These are phyloP conservation scores for Phallus indusiatus DNA, from an alignment of 768 basidiomycete species.

Conservation along the genomic window DNA sequence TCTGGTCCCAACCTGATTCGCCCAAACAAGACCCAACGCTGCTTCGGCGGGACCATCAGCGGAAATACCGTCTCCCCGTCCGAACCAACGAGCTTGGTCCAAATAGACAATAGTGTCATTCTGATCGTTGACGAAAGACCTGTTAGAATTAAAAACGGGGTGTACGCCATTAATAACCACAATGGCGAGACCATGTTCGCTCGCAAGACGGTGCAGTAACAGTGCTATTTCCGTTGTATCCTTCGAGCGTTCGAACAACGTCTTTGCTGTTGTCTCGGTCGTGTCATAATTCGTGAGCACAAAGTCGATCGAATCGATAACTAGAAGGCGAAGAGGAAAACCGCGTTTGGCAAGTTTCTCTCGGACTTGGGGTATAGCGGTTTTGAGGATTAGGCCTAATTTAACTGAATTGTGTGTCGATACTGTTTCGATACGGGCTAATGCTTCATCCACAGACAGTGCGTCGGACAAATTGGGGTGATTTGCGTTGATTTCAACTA, in stretches of 20 bases:
- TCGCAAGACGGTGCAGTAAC: constrained; percentile 63
- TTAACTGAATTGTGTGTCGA: constrained; percentile 20
- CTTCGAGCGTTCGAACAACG: constrained; percentile 65
- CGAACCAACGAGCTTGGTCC: constrained; percentile 71
- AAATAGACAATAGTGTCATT: constrained; percentile 46
- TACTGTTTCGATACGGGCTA: neutral
- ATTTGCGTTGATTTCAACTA: constrained; percentile 52
- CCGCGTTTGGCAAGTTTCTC: constrained; percentile 20
- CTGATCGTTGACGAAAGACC: constrained; percentile 9
- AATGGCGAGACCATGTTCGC: constrained; percentile 54
- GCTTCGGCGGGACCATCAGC: constrained; percentile 67
- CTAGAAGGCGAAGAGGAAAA: constrained; percentile 61
- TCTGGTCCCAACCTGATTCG: constrained; percentile 82
- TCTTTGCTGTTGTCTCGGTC: constrained; percentile 43
- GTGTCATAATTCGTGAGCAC: constrained; percentile 57
- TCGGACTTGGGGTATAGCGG: constrained; percentile 41
- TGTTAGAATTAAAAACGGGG: constrained; percentile 51
- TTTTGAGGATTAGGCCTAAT: constrained; percentile 46
- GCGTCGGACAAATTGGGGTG: constrained; percentile 21
- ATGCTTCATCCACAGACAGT: neutral
- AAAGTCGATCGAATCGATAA: constrained; percentile 85
- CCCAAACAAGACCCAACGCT: constrained; percentile 83
- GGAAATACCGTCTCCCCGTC: constrained; percentile 46
- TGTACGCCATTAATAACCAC: constrained; percentile 85
- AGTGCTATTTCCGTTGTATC: constrained; percentile 58